Percentiles rank a stretch among this genome's conserved stretches.
These are phyloP conservation scores for Filosporella fistucella DNA, from an alignment of 495 filamentous ascomycete species.

Conservation along the genomic window DNA sequence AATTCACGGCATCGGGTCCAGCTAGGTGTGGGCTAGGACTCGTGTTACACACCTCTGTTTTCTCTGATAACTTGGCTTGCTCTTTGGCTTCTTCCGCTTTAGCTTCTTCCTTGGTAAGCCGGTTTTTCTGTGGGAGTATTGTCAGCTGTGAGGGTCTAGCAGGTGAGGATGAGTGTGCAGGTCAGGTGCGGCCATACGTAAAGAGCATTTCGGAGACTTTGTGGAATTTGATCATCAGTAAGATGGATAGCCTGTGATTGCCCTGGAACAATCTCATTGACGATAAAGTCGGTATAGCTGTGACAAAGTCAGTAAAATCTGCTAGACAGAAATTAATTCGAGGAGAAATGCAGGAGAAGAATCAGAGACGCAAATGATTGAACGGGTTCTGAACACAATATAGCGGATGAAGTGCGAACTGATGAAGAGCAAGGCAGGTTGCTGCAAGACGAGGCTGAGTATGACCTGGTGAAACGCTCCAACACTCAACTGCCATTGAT, in stretches of 20 bases:
- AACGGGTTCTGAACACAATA: neutral
- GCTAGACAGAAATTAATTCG: neutral
- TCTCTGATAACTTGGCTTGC: too few species aligned
- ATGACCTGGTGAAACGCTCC: too few species aligned
- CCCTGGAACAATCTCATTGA: constrained; percentile 81
- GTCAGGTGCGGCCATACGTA: neutral
- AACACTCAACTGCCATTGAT: too few species aligned
- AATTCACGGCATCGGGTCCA: too few species aligned
- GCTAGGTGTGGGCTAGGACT: too few species aligned
- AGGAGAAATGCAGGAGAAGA: neutral
- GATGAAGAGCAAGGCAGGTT: neutral
- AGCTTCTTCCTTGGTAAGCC: too few species aligned
- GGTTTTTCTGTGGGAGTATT: too few species aligned
- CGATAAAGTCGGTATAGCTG: constrained; percentile 93
- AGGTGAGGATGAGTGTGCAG: neutral
- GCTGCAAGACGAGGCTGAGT: neutral
- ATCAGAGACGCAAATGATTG: too few species aligned
- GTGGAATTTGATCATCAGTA: constrained; percentile 39
- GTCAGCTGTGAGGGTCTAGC: too few species aligned
- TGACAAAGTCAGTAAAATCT: constrained; percentile 1
- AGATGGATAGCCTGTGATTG: constrained; percentile 74
- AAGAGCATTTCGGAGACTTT: neutral
- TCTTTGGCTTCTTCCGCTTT: too few species aligned
- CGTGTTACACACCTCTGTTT: too few species aligned
- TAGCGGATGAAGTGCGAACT: neutral